Evolutionary conservation across 345 rosid species (phyloP).

Genomic region (Eucalyptus cloeziana): DNA sequence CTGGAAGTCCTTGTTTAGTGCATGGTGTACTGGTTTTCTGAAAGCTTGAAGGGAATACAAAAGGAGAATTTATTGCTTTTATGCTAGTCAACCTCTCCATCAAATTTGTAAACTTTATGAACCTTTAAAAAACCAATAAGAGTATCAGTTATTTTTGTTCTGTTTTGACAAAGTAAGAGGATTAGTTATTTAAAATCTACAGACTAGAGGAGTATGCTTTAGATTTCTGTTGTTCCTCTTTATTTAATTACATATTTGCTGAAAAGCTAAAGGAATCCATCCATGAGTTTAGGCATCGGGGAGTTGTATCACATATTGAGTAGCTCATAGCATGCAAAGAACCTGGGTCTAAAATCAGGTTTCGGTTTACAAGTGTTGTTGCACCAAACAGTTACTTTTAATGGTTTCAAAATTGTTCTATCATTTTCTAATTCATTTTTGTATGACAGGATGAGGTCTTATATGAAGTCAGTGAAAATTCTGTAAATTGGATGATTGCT

Average conservation of each 20-base stretch:
- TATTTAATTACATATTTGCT: background rate
- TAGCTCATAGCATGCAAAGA: background rate
- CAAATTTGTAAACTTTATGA: background rate
- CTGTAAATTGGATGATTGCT: slow-evolving; percentile 91
- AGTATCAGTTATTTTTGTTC: background rate
- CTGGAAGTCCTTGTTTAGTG: background rate
- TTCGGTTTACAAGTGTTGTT: background rate
- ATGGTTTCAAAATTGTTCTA: background rate
- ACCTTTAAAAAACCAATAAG: background rate
- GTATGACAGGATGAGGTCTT: slow-evolving; percentile 54
- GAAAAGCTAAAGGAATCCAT: background rate
- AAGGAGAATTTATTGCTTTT: background rate
- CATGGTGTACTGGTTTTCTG: background rate
- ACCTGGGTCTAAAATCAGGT: background rate
- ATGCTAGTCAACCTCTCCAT: background rate
- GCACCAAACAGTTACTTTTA: background rate
- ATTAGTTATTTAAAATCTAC: background rate
- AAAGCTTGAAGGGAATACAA: background rate
- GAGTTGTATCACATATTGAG: background rate
- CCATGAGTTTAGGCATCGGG: background rate
- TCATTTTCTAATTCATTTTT: background rate
- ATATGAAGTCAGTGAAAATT: slow-evolving; percentile 71
- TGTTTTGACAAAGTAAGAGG: background rate
- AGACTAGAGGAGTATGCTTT: background rate
- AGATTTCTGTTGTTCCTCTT: background rate